These are phyloP conservation scores for Eremothecium gossypii DNA, from an alignment of 1,139 yeast species.

Conservation along the genomic window DNA sequence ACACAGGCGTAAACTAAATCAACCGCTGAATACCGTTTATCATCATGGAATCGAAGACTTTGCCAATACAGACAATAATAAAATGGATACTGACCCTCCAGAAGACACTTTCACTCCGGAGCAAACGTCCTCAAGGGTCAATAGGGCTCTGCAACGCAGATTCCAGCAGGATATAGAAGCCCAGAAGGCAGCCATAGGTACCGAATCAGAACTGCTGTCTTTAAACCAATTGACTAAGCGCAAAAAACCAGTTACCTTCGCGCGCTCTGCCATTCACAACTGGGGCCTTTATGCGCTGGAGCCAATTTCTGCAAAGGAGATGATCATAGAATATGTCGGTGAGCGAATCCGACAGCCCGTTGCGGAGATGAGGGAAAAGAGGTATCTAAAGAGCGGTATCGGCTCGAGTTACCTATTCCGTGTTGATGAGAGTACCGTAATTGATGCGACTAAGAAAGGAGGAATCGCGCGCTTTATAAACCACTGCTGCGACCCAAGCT, in stretches of 20 bases:
- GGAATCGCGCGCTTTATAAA: constrained; percentile 94
- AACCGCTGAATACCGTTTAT: constrained; percentile 33
- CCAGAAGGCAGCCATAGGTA: constrained; percentile 65
- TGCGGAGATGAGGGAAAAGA: constrained; percentile 84
- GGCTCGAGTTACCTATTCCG: constrained; percentile 91
- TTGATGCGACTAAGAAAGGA: constrained; percentile 96
- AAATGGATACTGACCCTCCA: constrained; percentile 15
- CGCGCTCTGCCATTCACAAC: constrained; percentile 91
- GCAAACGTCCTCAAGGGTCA: constrained; percentile 67
- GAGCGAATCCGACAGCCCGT: constrained; percentile 90
- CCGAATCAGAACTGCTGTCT: constrained; percentile 72
- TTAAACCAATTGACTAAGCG: constrained; percentile 75
- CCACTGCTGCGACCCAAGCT: constrained; percentile 95
- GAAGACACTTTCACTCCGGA: constrained; percentile 20
- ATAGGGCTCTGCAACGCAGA: constrained; percentile 81
- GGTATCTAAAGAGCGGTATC: constrained; percentile 82
- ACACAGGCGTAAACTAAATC: constrained; percentile 52
- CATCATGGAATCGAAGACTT: constrained; percentile 47
- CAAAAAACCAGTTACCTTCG: constrained; percentile 89
- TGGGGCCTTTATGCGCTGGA: constrained; percentile 97
- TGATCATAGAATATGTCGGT: constrained; percentile 98
- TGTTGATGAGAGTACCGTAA: constrained; percentile 87
- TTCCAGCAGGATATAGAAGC: constrained; percentile 87
- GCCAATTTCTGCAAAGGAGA: constrained; percentile 87
- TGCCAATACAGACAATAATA: constrained; percentile 28